These are phyloP conservation scores for Didymella arachidicola DNA, from an alignment of 2,329 filamentous ascomycete species.

Conservation along the genomic window DNA sequence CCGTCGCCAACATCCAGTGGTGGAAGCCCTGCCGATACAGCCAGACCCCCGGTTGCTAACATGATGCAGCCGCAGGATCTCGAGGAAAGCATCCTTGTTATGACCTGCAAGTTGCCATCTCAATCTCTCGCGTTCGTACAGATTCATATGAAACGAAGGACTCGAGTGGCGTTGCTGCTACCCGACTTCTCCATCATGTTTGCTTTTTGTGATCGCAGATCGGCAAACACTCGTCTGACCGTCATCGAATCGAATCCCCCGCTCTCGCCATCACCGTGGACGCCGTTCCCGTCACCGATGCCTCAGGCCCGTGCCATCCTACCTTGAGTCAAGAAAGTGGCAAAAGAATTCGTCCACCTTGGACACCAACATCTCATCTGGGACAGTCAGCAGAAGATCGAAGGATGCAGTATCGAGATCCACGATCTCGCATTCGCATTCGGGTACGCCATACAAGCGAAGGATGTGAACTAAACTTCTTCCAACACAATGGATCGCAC, in stretches of 20 bases:
- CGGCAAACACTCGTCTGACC: not conserved
- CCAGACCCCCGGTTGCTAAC: conserved; percentile 1
- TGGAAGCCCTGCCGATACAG: conserved; percentile 1
- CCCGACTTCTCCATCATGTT: not conserved
- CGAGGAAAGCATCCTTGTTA: conserved; percentile 5
- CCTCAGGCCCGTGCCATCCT: not conserved
- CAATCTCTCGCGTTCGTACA: not conserved
- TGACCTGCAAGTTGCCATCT: not conserved
- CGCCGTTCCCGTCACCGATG: not conserved
- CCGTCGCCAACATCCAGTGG: not conserved
- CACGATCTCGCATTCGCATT: conserved; percentile 4
- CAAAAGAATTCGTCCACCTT: not conserved
- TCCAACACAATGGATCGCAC: not conserved
- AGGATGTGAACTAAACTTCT: conserved; percentile 2
- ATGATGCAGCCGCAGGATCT: not conserved
- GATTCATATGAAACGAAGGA: not conserved
- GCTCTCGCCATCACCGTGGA: not conserved
- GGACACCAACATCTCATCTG: not conserved
- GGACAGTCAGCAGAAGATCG: not conserved
- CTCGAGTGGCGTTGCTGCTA: not conserved
- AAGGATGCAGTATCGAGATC: conserved; percentile 7
- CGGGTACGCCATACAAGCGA: conserved; percentile 1
- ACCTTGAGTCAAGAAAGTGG: not conserved
- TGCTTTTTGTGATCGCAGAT: not conserved
- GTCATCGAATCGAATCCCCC: not conserved